Conservation (phyloP, 768 basidiomycete genomes). For the Lentinula guzmanii region DNA sequence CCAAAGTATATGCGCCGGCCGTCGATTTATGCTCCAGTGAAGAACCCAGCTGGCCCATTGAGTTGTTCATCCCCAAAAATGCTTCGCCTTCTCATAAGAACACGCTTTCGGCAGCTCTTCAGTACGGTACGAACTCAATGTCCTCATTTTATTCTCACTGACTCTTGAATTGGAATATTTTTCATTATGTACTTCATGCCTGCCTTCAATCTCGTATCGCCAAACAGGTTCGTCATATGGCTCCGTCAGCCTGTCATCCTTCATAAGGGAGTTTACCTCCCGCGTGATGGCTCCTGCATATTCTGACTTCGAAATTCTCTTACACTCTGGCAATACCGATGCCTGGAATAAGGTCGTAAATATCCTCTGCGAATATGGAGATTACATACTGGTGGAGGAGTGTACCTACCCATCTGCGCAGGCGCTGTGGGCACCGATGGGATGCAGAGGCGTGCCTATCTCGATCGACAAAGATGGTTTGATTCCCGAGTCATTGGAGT, state of each 20-base stretch:
- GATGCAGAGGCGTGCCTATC: slow-evolving; percentile 33
- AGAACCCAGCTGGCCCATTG: neutral
- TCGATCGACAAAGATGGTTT: slow-evolving; percentile 45
- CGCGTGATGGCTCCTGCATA: slow-evolving; percentile 9
- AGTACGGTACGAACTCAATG: slow-evolving; percentile 4
- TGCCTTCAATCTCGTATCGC: neutral
- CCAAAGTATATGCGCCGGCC: slow-evolving; percentile 5
- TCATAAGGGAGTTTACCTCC: slow-evolving; percentile 8
- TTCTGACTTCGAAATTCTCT: slow-evolving; percentile 6
- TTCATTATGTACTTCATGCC: neutral
- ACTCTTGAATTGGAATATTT: neutral
- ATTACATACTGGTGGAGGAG: slow-evolving; percentile 29
- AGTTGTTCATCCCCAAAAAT: neutral
- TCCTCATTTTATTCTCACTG: neutral
- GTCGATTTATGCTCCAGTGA: neutral
- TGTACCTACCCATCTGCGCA: slow-evolving; percentile 30
- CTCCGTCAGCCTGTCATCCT: slow-evolving; percentile 1
- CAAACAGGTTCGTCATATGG: slow-evolving; percentile 1
- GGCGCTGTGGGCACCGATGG: slow-evolving; percentile 23
- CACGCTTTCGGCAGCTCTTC: slow-evolving; percentile 5
- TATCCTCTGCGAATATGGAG: slow-evolving; percentile 8
- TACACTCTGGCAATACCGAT: slow-evolving; percentile 8
- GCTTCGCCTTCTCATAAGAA: neutral
- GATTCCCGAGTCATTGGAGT: slow-evolving; percentile 43
- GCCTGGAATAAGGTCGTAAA: slow-evolving; percentile 10